Evolutionary conservation across 371 early-diverging fungal species (phyloP).

Genomic region (Neoconidiobolus thromboides): DNA sequence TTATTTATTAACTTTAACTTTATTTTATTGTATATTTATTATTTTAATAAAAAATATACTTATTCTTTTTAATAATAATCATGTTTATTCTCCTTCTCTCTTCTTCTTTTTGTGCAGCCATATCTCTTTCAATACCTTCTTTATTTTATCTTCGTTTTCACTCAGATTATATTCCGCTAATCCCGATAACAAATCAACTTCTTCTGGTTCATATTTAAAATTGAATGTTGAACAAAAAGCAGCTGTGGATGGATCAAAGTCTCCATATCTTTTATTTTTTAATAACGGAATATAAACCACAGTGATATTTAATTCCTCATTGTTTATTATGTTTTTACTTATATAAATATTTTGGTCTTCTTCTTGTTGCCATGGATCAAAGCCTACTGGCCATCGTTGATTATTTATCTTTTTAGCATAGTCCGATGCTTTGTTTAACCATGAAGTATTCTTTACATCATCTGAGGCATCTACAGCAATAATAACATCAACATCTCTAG

Average conservation of each 20-base stretch:
- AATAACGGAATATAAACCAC: neutral
- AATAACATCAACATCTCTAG: slow-evolving; percentile 43
- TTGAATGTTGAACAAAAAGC: slow-evolving; percentile 45
- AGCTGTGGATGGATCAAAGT: slow-evolving; percentile 37
- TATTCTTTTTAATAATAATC: too few relatives aligned
- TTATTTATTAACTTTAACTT: too few relatives aligned
- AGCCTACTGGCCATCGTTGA: neutral
- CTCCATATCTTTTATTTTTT: slow-evolving; percentile 18
- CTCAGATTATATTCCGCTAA: slow-evolving; percentile 10
- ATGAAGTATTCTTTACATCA: neutral
- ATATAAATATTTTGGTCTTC: neutral
- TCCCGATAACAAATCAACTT: slow-evolving; percentile 28
- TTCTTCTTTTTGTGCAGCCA: too few relatives aligned
- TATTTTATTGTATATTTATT: too few relatives aligned
- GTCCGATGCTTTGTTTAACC: slow-evolving; percentile 12
- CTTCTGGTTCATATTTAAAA: slow-evolving; percentile 32
- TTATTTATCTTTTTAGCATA: neutral
- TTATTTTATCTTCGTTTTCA: too few relatives aligned
- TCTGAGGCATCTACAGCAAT: slow-evolving; percentile 39
- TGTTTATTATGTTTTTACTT: neutral
- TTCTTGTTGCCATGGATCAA: neutral
- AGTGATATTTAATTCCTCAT: neutral
- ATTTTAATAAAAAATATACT: too few relatives aligned
- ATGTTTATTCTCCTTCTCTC: too few relatives aligned
- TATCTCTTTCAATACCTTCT: too few relatives aligned